phyloP scores from a whole-genome alignment of 495 filamentous ascomycete genomes.

The Podospora pseudocomata region DNA sequence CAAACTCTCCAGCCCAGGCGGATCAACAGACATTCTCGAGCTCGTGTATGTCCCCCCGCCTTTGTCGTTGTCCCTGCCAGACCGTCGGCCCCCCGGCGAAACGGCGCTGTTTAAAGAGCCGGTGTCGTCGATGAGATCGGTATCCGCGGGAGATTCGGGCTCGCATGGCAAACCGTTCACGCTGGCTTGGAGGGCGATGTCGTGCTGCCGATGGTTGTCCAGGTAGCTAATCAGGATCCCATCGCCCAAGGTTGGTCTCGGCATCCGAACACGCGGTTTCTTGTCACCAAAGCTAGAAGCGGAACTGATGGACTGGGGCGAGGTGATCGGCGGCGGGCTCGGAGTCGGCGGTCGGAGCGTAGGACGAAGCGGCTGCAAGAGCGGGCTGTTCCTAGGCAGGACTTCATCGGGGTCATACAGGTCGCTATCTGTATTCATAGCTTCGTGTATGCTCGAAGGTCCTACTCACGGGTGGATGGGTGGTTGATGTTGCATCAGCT shows the following conservation, averaged over 20 bases:
- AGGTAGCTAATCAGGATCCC: conserved; percentile 52
- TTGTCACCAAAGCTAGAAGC: conserved; percentile 33
- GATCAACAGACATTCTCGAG: not conserved
- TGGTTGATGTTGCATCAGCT: conserved; percentile 23
- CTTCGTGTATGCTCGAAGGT: conserved; percentile 34
- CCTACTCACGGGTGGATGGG: conserved; percentile 24
- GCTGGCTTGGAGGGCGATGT: conserved; percentile 46
- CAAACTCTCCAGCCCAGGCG: conserved; percentile 6
- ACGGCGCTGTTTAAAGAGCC: conserved; percentile 10
- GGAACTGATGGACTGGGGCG: conserved; percentile 39
- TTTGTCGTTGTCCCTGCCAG: conserved; percentile 4
- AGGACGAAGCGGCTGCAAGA: conserved; percentile 38
- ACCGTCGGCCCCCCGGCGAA: conserved; percentile 5
- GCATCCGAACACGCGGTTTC: conserved; percentile 42
- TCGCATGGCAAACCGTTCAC: conserved; percentile 36
- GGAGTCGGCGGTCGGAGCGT: conserved; percentile 40
- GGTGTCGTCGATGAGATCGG: conserved; percentile 8
- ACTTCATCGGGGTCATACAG: conserved; percentile 47
- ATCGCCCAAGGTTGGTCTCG: conserved; percentile 49
- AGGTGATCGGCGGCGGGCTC: conserved; percentile 31
- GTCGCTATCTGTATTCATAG: conserved; percentile 46
- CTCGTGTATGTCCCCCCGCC: not conserved
- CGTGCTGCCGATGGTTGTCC: conserved; percentile 44
- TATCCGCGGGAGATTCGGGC: conserved; percentile 24
- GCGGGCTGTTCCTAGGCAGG: conserved; percentile 40